Conservation (phyloP, 192 early-diverging fungal genomes). For the Mortierella alpina region DNA sequence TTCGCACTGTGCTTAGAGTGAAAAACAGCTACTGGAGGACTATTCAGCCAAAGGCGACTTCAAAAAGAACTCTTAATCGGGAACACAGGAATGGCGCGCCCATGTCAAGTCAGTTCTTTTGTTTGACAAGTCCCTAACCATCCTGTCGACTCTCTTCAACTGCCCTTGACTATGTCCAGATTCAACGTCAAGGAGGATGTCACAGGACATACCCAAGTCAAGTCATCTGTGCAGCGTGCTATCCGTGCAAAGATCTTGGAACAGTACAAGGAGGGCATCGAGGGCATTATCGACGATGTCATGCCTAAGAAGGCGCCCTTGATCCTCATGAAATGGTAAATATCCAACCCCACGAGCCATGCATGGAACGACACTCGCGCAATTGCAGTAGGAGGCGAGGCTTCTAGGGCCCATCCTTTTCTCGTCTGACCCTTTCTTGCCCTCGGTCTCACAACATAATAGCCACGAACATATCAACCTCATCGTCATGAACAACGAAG, state of each 20-base stretch:
- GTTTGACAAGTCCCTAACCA: neutral
- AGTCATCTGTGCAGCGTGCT: conserved; percentile 89
- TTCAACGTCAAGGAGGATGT: conserved; percentile 84
- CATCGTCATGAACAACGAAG: conserved; percentile 82
- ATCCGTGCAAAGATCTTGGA: conserved; percentile 88
- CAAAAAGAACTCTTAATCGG: neutral
- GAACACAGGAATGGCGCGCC: neutral
- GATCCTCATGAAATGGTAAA: conserved; percentile 87
- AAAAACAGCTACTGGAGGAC: too few relatives aligned
- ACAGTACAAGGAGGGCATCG: conserved; percentile 86
- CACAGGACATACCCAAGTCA: conserved; percentile 87
- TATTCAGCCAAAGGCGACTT: too few relatives aligned
- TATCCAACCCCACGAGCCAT: neutral
- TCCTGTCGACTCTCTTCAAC: neutral
- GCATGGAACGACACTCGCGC: too few relatives aligned
- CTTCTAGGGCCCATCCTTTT: neutral
- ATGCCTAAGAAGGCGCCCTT: conserved; percentile 96
- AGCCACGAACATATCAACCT: conserved; percentile 92
- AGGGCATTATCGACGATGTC: conserved; percentile 89
- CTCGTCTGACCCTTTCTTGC: neutral
- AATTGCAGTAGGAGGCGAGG: neutral
- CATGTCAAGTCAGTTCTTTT: neutral
- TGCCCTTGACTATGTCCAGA: conserved; percentile 47
- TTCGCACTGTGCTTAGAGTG: too few relatives aligned
- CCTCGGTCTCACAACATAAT: conserved; percentile 1